Conservation (phyloP, 75 land plant species). For the Adiantum capillusveneris region DNA sequence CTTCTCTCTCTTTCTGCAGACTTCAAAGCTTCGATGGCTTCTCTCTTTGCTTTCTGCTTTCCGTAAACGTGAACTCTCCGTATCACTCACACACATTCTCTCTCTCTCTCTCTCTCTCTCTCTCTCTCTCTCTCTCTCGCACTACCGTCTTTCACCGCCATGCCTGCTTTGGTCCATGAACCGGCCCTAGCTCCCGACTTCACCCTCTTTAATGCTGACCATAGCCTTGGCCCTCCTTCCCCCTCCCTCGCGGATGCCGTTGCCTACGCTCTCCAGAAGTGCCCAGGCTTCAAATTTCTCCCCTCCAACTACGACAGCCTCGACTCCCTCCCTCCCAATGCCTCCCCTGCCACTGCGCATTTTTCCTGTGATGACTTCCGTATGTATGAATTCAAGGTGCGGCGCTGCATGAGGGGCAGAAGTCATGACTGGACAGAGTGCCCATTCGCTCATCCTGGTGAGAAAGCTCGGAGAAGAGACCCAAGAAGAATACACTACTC, state of each 20-base stretch:
- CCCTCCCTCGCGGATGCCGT: background rate
- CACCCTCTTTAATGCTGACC: too few species aligned
- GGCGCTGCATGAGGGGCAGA: slow-evolving; percentile 58
- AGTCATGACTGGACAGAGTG: slow-evolving; percentile 78
- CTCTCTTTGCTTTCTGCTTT: too few species aligned
- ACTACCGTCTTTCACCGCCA: too few species aligned
- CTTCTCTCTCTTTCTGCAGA: too few species aligned
- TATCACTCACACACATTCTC: too few species aligned
- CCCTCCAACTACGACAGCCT: slow-evolving; percentile 9
- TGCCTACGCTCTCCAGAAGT: slow-evolving; percentile 4
- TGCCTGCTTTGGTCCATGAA: too few species aligned
- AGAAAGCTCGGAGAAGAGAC: slow-evolving; percentile 59
- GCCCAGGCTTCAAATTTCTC: slow-evolving; percentile 1
- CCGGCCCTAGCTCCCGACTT: too few species aligned
- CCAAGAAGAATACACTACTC: slow-evolving; percentile 52
- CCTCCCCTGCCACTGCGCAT: slow-evolving; percentile 21
- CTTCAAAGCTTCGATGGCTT: too few species aligned
- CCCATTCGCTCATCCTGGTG: slow-evolving; percentile 65
- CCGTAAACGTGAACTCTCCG: too few species aligned
- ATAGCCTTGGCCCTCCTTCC: too few species aligned
- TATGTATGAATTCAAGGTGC: slow-evolving; percentile 68
- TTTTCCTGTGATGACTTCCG: slow-evolving; percentile 66
- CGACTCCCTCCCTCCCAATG: slow-evolving; percentile 9
- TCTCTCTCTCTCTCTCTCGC: too few species aligned
- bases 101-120: too few species aligned